Evolutionary conservation across 192 early-diverging fungal species (phyloP).

Genomic region (Coemansia sp.): DNA sequence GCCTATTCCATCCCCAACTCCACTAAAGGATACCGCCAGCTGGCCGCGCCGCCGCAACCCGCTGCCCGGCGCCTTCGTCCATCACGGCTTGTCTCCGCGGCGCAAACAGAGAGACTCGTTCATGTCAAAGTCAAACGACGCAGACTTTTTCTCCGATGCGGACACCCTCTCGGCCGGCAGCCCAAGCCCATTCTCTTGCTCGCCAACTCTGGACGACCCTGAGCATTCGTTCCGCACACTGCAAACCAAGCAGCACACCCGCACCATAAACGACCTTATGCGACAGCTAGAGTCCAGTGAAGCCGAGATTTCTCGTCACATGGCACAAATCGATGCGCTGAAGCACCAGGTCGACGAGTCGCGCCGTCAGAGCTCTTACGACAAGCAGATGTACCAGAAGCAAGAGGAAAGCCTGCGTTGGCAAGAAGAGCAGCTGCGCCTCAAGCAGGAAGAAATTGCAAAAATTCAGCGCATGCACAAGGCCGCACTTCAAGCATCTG

Average conservation of each 20-base stretch:
- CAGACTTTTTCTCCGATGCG: constrained; percentile 23
- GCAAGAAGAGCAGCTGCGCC: constrained; percentile 16
- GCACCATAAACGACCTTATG: constrained; percentile 26
- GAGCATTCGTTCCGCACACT: constrained; percentile 8
- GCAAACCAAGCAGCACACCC: constrained; percentile 30
- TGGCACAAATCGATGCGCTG: constrained; percentile 13
- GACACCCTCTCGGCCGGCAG: constrained; percentile 18
- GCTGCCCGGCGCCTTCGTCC: constrained; percentile 23
- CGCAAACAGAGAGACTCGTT: not conserved
- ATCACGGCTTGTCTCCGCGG: constrained; percentile 20
- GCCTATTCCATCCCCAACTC: not conserved
- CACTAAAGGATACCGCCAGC: constrained; percentile 8
- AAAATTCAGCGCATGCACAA: constrained; percentile 7
- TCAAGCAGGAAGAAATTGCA: constrained; percentile 12
- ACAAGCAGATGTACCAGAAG: constrained; percentile 7
- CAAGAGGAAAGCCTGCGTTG: not conserved
- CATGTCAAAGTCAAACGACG: constrained; percentile 1
- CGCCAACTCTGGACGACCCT: constrained; percentile 11
- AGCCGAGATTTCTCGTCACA: constrained; percentile 15
- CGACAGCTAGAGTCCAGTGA: constrained; percentile 26
- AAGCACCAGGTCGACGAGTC: constrained; percentile 15
- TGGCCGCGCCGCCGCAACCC: constrained; percentile 47
- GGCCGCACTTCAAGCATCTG: constrained; percentile 15
- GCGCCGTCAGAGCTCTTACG: constrained; percentile 13
- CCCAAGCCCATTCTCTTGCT: constrained; percentile 8